Percentiles rank a stretch among this genome's conserved stretches.
Conservation (phyloP, 257 asterid genomes). For the Solanum arcanum region DNA sequence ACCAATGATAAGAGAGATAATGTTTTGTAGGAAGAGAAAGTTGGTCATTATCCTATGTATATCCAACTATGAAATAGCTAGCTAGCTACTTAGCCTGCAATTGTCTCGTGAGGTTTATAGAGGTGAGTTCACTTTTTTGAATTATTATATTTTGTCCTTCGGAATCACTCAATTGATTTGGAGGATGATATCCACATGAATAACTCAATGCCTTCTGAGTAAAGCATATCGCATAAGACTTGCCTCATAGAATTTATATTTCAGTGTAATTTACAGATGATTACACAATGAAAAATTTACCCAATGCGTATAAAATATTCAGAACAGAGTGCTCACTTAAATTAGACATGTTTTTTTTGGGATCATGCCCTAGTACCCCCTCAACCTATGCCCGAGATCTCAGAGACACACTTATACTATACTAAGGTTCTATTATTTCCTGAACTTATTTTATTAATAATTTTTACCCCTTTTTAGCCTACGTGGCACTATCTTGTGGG, state of each 20-base stretch:
- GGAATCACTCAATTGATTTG: too few species aligned
- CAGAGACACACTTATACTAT: too few species aligned
- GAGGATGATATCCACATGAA: fast-evolving
- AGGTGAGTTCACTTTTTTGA: not conserved
- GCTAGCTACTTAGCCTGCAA: not conserved
- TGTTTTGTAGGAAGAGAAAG: not conserved
- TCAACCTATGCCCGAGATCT: too few species aligned
- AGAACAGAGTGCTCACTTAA: too few species aligned
- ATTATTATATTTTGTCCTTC: fast-evolving
- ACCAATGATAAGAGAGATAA: not conserved
- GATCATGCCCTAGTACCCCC: too few species aligned
- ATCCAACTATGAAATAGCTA: not conserved
- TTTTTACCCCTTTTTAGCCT: too few species aligned
- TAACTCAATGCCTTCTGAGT: fast-evolving
- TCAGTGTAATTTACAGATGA: fast-evolving
- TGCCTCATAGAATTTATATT: too few species aligned
- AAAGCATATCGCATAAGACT: fast-evolving
- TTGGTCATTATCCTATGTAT: not conserved
- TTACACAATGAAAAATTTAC: too few species aligned
- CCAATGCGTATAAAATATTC: fast-evolving
- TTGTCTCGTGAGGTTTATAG: not conserved
- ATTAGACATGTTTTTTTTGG: not conserved
- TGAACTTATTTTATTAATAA: too few species aligned
- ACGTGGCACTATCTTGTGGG: too few species aligned
- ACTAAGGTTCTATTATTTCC: too few species aligned